Conservation (phyloP, 164 flowering plant genomes). For the Vitis vinifera region ASM3070453v1 NC_081823.1:7490501-7491000, state of each 20-base stretch:
- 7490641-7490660: conserved; percentile 93
- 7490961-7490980: no score
- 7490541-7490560: no score
- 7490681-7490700: conserved; percentile 84
- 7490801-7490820: not conserved
- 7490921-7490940: no score
- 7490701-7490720: conserved; percentile 77
- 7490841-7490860: no score
- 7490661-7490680: conserved; percentile 92
- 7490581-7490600: not conserved
- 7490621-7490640: conserved; percentile 76
- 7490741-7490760: not conserved
- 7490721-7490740: conserved; percentile 34
- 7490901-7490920: no score
- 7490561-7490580: not conserved
- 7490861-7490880: no score
- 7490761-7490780: not conserved
- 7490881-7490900: no score
- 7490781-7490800: not conserved
- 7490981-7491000: no score
- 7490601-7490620: not conserved
- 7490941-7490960: no score
- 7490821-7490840: not conserved
- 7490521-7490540: no score
- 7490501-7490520: no score